Conservation (phyloP, 352 stramenopile genomes). For the Phytophthora hybrid region DNA sequence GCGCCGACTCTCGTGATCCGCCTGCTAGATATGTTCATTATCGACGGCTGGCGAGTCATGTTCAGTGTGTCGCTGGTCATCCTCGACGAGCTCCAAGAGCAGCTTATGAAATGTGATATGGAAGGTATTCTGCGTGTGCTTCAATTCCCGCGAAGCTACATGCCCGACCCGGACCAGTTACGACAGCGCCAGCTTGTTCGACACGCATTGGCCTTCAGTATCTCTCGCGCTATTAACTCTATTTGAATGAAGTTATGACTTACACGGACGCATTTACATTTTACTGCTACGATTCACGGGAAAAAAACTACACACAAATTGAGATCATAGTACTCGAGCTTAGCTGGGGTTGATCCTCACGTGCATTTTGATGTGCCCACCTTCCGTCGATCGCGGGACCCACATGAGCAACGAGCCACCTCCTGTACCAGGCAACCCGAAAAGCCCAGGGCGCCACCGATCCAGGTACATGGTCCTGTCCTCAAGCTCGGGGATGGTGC, state of each 20-base stretch:
- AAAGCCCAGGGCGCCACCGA: slow-evolving; percentile 22
- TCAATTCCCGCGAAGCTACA: slow-evolving; percentile 64
- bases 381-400: slow-evolving; percentile 46
- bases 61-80: slow-evolving; percentile 85
- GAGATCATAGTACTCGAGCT: background rate
- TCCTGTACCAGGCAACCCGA: slow-evolving; percentile 28
- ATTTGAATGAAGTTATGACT: slow-evolving; percentile 37
- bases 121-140: slow-evolving; percentile 76
- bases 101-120: slow-evolving; percentile 65
- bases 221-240: slow-evolving; percentile 61
- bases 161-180: slow-evolving; percentile 53
- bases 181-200: slow-evolving; percentile 61
- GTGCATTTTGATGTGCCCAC: slow-evolving; percentile 49
- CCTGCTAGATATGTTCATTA: slow-evolving; percentile 81
- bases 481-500: slow-evolving; percentile 28
- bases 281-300: background rate
- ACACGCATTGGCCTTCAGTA: slow-evolving; percentile 72
- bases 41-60: slow-evolving; percentile 84
- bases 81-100: slow-evolving; percentile 69
- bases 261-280: background rate
- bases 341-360: slow-evolving; percentile 50
- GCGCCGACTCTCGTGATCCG: slow-evolving; percentile 69
- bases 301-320: background rate
- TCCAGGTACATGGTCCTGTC: slow-evolving; percentile 33
- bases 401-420: slow-evolving; percentile 37